A percentile compares a stretch with the other conserved stretches of the same genome.
These are phyloP conservation scores for Backusella australiensis DNA, from an alignment of 192 early-diverging fungal genomes.

Conservation along the genomic window DNA sequence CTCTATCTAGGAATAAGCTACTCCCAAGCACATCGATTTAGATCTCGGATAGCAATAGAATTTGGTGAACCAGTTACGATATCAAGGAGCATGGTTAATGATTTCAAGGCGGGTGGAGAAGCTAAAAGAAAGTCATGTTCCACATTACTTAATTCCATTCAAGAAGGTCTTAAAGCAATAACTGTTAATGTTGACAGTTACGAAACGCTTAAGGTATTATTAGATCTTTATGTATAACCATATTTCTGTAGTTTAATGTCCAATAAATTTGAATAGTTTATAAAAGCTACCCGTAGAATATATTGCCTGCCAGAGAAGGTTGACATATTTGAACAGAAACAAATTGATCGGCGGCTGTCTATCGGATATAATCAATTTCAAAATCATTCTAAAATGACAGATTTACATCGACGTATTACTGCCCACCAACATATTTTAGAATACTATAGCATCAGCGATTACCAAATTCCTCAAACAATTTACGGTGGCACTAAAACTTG, in stretches of 20 bases:
- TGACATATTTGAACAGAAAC: constrained; percentile 79
- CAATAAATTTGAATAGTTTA: constrained; percentile 47
- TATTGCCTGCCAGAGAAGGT: constrained; percentile 87
- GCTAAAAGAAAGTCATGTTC: constrained; percentile 83
- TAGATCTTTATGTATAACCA: not conserved
- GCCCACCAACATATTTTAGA: constrained; percentile 86
- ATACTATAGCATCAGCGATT: constrained; percentile 92
- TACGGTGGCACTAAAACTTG: constrained; percentile 67
- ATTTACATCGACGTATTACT: constrained; percentile 69
- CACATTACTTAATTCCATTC: constrained; percentile 73
- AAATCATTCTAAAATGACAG: constrained; percentile 77
- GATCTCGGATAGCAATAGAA: constrained; percentile 94
- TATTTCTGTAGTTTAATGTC: not conserved
- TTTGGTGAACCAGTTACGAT: constrained; percentile 91
- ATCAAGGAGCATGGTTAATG: constrained; percentile 69
- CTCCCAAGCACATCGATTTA: constrained; percentile 76
- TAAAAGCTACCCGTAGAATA: constrained; percentile 90
- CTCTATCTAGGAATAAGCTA: not conserved
- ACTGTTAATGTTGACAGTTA: constrained; percentile 93
- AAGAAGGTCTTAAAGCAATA: constrained; percentile 78
- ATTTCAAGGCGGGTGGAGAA: constrained; percentile 78
- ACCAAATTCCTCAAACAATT: constrained; percentile 85
- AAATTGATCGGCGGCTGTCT: constrained; percentile 85
- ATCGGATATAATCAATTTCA: constrained; percentile 81
- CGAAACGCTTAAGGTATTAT: constrained; percentile 80